phyloP scores from a whole-genome alignment of 73 alveolate genomes.

The Paramecium caudatum region DNA sequence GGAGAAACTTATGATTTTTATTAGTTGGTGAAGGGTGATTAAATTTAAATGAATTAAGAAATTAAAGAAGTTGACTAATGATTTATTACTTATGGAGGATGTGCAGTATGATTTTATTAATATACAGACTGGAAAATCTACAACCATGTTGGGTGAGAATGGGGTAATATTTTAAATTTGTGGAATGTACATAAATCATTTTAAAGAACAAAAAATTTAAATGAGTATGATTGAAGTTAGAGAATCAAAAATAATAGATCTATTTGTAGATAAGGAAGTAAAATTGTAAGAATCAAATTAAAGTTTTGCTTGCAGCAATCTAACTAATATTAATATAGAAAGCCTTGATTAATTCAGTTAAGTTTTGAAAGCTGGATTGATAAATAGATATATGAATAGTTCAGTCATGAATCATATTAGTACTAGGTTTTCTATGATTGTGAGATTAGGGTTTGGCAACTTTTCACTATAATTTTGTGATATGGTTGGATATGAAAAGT shows the following conservation, averaged over 20 bases:
- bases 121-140: background rate
- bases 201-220: background rate
- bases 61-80: background rate
- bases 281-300: background rate
- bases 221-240: conserved; percentile 1
- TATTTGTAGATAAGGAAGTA: background rate
- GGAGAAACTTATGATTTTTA: background rate
- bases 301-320: background rate
- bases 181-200: background rate
- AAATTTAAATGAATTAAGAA: background rate
- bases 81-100: conserved; percentile 19
- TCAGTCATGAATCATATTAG: background rate
- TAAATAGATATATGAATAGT: background rate
- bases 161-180: background rate
- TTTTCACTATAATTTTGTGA: background rate
- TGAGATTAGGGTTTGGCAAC: conserved; percentile 4
- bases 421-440: background rate
- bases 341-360: background rate
- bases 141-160: conserved; percentile 10
- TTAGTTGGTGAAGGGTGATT: background rate
- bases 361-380: background rate
- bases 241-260: background rate
- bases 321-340: background rate
- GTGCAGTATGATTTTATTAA: background rate
- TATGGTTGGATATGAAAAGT: background rate